These are phyloP conservation scores for Annona cherimola DNA, from an alignment of 164 flowering plant genomes.

Conservation along the genomic window DNA sequence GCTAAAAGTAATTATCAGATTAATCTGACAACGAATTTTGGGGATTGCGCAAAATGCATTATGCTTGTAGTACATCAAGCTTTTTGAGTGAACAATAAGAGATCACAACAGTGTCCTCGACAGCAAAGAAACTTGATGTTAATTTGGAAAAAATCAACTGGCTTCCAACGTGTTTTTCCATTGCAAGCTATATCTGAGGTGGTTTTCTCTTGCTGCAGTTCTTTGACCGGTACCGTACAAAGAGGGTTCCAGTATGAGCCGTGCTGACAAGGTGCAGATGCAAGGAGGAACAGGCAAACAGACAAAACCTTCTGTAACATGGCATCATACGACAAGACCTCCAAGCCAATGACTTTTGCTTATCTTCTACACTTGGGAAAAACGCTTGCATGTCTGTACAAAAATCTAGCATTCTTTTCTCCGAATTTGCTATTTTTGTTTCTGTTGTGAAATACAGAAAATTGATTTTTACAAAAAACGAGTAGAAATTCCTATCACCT, in stretches of 20 bases:
- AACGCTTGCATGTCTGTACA: neutral
- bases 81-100: neutral
- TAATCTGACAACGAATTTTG: too few relatives aligned
- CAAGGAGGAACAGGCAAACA: neutral
- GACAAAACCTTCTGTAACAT: neutral
- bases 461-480: too few relatives aligned
- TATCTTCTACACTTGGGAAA: neutral
- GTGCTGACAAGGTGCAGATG: neutral
- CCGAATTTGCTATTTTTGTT: too few relatives aligned
- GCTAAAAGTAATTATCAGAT: too few relatives aligned
- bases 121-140: too few relatives aligned
- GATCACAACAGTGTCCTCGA: neutral
- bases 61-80: neutral
- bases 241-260: slow-evolving; percentile 31
- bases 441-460: too few relatives aligned
- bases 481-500: too few relatives aligned
- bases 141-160: too few relatives aligned
- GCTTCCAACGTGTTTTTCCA: neutral
- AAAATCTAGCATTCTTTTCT: too few relatives aligned
- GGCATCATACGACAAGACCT: neutral
- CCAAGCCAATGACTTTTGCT: neutral
- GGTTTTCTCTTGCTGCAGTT: slow-evolving; percentile 18
- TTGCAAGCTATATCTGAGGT: neutral
- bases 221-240: slow-evolving; percentile 26
- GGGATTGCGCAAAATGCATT: neutral